A percentile compares a stretch with the other conserved stretches of the same genome.
Evolutionary conservation across 176 grass and related monocot genomes (phyloP).

Genomic region (Triticum timopheevii): DNA sequence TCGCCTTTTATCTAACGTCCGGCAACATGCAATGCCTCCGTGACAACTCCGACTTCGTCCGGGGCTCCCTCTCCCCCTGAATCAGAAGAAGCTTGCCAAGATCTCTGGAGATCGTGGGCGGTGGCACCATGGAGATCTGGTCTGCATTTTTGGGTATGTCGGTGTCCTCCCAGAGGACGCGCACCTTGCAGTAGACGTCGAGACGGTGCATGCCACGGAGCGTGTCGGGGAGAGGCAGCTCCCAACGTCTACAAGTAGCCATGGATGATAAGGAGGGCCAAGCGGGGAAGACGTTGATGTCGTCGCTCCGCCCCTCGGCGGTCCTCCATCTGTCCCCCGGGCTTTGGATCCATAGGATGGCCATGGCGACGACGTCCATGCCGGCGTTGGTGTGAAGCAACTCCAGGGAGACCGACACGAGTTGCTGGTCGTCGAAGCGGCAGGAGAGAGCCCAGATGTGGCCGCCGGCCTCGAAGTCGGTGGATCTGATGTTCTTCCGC

Average conservation of each 20-base stretch:
- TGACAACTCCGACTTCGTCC: not conserved
- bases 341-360: not conserved
- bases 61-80: not conserved
- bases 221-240: not conserved
- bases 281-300: not conserved
- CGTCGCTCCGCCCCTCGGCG: not conserved
- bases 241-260: not conserved
- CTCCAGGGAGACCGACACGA: too few relatives aligned
- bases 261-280: not conserved
- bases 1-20: too few relatives aligned
- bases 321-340: not conserved
- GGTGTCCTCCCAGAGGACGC: not conserved
- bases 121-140: not conserved
- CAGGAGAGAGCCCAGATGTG: not conserved
- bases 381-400: not conserved
- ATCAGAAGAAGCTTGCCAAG: not conserved
- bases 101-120: not conserved
- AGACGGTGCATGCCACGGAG: not conserved
- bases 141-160: not conserved
- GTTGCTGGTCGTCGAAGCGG: not conserved
- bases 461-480: not conserved
- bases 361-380: not conserved
- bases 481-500: not conserved
- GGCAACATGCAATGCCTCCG: not conserved
- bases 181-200: not conserved